Conservation (phyloP, 306 rosid species). For the Crotalaria pallida region DNA sequence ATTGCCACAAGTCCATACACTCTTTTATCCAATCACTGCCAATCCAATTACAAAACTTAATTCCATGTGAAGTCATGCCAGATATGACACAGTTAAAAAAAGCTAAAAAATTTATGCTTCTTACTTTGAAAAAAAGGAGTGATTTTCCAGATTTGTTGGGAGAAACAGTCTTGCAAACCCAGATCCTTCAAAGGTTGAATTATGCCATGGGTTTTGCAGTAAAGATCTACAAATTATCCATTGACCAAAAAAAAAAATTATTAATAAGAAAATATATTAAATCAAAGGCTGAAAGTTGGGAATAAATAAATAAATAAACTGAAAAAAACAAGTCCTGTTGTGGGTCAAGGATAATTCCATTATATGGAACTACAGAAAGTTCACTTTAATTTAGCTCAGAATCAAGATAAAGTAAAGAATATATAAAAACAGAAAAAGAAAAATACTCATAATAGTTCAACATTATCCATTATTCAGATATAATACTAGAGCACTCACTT, state of each 20-base stretch:
- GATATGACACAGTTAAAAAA: slow-evolving; percentile 24
- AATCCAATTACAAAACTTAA: slow-evolving; percentile 27
- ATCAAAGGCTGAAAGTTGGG: background rate
- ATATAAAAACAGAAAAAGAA: slow-evolving; percentile 11
- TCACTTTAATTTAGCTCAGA: slow-evolving; percentile 10
- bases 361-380: slow-evolving; percentile 9
- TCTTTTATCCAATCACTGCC: slow-evolving; percentile 75
- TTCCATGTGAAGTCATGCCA: slow-evolving; percentile 17
- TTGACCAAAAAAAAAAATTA: slow-evolving; percentile 16
- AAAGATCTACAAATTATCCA: slow-evolving; percentile 61
- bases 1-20: slow-evolving; percentile 73
- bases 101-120: slow-evolving; percentile 31
- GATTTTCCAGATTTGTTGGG: slow-evolving; percentile 83
- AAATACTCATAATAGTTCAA: slow-evolving; percentile 1
- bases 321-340: background rate
- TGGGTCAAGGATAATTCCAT: slow-evolving; percentile 12
- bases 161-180: slow-evolving; percentile 94
- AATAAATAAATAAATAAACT: background rate
- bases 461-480: slow-evolving; percentile 22
- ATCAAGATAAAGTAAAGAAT: slow-evolving; percentile 12
- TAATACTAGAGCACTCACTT: slow-evolving; percentile 51
- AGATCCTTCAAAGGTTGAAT: slow-evolving; percentile 97
- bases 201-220: slow-evolving; percentile 97
- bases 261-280: slow-evolving; percentile 8
- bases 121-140: slow-evolving; percentile 78